Conservation (phyloP, 345 rosid species). For the Camelina neglecta region DNA sequence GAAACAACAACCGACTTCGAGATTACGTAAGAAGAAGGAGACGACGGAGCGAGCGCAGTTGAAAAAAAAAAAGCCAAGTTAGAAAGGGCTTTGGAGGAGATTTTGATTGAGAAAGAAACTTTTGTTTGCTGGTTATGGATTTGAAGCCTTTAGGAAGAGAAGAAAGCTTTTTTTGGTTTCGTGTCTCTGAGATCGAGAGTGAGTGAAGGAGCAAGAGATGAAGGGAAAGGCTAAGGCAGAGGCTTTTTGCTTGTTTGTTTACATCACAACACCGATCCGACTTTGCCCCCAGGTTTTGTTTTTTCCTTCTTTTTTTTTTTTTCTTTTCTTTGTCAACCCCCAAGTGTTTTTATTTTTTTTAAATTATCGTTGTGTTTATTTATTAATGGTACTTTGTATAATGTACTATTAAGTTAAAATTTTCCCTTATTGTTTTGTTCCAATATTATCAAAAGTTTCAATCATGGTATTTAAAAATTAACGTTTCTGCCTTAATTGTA, state of each 20-base stretch:
- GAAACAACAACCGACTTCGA: conserved; percentile 27
- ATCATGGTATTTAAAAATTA: not conserved
- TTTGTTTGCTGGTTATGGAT: conserved; percentile 35
- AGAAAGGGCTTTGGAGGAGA: conserved; percentile 31
- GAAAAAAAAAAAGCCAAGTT: not conserved
- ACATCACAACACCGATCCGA: conserved; percentile 4
- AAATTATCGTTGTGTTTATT: not conserved
- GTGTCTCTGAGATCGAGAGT: conserved; percentile 30
- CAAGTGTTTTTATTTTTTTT: not conserved
- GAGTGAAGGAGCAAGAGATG: conserved; percentile 8
- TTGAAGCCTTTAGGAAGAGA: conserved; percentile 20
- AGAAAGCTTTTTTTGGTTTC: not conserved
- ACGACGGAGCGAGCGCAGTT: conserved; percentile 2
- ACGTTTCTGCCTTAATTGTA: not conserved
- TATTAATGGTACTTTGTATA: not conserved
- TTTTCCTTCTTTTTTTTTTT: not conserved
- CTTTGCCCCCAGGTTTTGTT: not conserved
- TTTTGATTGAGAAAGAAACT: conserved; percentile 17
- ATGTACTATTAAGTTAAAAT: not conserved
- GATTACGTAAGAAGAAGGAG: conserved; percentile 7
- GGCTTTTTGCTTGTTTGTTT: conserved; percentile 24
- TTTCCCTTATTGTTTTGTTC: no score
- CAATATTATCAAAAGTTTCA: not conserved
- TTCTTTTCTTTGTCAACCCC: conserved; percentile 4
- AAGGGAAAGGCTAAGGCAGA: conserved; percentile 40